Evolutionary conservation across 495 filamentous ascomycete genomes (phyloP), one percentile per base, ranked within the genome.

Genomic region (Daldinia grandis): DNA sequence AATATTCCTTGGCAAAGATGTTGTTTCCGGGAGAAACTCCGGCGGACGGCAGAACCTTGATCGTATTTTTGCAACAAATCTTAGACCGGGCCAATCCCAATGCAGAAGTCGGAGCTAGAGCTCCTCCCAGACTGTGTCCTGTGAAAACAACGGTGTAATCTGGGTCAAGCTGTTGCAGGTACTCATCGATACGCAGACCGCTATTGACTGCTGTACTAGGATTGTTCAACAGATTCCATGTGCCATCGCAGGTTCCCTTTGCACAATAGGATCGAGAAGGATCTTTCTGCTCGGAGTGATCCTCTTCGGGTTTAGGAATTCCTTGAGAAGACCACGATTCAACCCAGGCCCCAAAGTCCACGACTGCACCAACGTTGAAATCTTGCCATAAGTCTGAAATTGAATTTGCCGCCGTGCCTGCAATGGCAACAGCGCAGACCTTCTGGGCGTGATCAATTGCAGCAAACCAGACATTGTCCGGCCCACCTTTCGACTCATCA

Each of bases 381-480:
- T 53, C 25, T 27, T 53, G 17, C 7, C 1, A 6, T 7, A 24
- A 0, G 24, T 53, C 49, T 27, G 24, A 0, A 17, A 7, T 10
- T 53, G 49, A 53, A 12, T 53, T 53, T 2, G 8, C 0, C 3
- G 49, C 24, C 1, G 49, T 53, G 9, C 49, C 49, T 21, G 49
- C 49, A 53, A 53, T 53, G 12, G 49, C 6, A 28, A 53, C 49
- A 27, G 24, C 49, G 10, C 49, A 53, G 12, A 53, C 24, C 3
- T 53, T 53, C 14, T 53, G 24, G 0, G 24, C 28, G 17, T 28
- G 7, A 27, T 28, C 12, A 24, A 28, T 53, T 10, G 24, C 49
- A 1, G 49, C 49, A 53, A 21, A 53, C 49, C 49, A 53, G 17
- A 28, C 24, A 28, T 53, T 53, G 49, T 53, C 49, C 14, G 49